These are phyloP conservation scores for Populus alba DNA, from an alignment of 345 rosid genomes.

Conservation along the genomic window DNA sequence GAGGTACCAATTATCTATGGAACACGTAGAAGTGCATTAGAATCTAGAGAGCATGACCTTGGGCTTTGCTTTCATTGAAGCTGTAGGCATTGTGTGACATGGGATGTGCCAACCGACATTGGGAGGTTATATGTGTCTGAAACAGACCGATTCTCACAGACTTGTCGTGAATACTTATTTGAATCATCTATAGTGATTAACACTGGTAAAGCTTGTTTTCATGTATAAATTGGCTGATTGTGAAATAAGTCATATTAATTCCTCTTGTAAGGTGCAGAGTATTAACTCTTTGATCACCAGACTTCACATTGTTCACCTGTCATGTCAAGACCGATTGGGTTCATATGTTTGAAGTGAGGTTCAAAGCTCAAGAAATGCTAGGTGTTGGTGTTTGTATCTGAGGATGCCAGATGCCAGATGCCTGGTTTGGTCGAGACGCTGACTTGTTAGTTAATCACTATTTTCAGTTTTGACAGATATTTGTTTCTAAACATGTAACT, in stretches of 20 bases:
- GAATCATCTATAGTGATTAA: neutral
- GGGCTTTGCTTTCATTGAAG: neutral
- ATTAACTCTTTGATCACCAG: neutral
- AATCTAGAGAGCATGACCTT: neutral
- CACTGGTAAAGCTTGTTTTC: neutral
- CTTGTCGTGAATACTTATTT: neutral
- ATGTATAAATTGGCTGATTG: neutral
- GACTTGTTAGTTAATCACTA: neutral
- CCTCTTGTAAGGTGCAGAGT: neutral
- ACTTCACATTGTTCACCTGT: neutral
- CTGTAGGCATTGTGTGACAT: neutral
- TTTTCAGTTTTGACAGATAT: neutral
- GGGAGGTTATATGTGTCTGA: neutral
- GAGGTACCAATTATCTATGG: neutral
- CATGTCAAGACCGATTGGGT: neutral
- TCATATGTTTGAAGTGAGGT: neutral
- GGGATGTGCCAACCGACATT: neutral
- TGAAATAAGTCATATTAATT: neutral
- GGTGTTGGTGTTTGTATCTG: neutral
- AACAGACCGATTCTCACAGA: neutral
- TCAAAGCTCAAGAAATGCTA: neutral
- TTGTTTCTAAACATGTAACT: neutral
- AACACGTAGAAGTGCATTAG: neutral
- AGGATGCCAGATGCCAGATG: neutral
- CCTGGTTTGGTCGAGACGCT: neutral